These are phyloP conservation scores for Eutrema heterophyllum DNA, from an alignment of 345 rosid species.

Conservation along the genomic window DNA sequence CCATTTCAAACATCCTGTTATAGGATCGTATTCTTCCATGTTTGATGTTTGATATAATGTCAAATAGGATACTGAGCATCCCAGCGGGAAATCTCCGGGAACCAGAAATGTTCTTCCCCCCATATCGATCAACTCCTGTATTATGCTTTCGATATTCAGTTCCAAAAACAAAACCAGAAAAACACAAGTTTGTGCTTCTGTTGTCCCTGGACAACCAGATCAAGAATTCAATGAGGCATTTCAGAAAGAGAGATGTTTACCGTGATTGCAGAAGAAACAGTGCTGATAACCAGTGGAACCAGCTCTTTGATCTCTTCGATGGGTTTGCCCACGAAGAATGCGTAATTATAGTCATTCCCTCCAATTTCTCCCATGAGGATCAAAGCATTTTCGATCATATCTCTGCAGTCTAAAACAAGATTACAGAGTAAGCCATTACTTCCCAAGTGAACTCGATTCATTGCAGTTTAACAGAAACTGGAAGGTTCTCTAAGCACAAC, in stretches of 20 bases:
- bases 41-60: conserved; percentile 28
- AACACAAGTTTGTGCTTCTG: not conserved
- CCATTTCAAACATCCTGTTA: conserved; percentile 42
- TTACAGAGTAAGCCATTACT: not conserved
- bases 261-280: conserved; percentile 33
- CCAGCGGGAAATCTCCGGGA: conserved; percentile 41
- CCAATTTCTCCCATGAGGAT: conserved; percentile 61
- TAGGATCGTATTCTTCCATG: conserved; percentile 33
- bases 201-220: not conserved
- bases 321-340: conserved; percentile 14
- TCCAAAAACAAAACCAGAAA: not conserved
- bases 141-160: not conserved
- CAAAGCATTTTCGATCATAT: conserved; percentile 33
- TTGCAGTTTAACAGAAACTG: not conserved
- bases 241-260: conserved; percentile 16
- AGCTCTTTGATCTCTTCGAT: conserved; percentile 21
- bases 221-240: not conserved
- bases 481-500: not conserved
- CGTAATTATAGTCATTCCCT: conserved; percentile 46
- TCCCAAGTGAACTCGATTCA: not conserved
- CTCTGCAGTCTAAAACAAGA: conserved; percentile 25
- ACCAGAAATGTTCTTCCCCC: conserved; percentile 48
- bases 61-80: conserved; percentile 32
- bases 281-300: conserved; percentile 36
- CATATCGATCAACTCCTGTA: conserved; percentile 40